Percentiles rank a stretch among this genome's conserved stretches.
Evolutionary conservation across 2,329 filamentous ascomycete species (phyloP).

Genomic region (Fusarium sp.): DNA sequence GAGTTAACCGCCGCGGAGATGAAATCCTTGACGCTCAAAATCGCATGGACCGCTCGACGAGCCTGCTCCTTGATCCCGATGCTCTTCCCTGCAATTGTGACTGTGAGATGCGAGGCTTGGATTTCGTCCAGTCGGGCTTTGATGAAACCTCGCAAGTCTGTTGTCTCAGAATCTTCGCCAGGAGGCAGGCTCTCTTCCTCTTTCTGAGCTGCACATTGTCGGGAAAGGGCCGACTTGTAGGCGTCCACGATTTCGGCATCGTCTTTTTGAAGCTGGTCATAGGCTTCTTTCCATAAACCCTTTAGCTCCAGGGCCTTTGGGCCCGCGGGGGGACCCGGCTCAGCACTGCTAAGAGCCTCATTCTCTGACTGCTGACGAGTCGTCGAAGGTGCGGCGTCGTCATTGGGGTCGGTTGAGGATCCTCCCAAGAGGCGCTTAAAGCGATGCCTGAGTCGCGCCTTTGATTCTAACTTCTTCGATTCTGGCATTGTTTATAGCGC

Average conservation of each 20-base stretch:
- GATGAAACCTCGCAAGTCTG: neutral
- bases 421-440: neutral
- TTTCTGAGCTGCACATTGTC: neutral
- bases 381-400: neutral
- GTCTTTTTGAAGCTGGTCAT: neutral
- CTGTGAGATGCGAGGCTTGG: neutral
- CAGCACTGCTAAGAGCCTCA: neutral
- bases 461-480: no score
- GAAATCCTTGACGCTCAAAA: neutral
- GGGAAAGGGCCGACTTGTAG: neutral
- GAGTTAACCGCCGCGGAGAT: neutral
- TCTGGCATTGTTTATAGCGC: no score
- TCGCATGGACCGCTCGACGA: neutral
- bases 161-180: neutral
- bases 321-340: neutral
- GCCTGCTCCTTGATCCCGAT: neutral
- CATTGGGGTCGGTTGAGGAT: neutral
- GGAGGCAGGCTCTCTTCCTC: neutral
- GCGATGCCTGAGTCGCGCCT: no score
- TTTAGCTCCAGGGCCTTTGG: no score
- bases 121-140: neutral
- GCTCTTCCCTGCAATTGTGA: neutral
- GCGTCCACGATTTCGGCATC: no score
- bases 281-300: neutral
- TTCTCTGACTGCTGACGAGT: neutral